phyloP scores from a whole-genome alignment of 306 rosid species.

The Myrica gale region DNA sequence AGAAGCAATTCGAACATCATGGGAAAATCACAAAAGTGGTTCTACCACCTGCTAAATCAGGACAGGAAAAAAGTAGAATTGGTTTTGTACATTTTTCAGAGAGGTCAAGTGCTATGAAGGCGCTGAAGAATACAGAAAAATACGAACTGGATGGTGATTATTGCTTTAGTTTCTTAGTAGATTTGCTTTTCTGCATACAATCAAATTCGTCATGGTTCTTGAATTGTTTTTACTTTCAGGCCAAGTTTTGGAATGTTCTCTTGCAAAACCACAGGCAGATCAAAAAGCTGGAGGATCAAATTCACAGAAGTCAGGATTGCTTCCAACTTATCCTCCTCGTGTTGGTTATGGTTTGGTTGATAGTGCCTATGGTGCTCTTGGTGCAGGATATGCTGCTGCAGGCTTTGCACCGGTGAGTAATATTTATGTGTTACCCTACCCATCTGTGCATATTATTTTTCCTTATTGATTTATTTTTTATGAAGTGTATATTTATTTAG shows the following conservation, averaged over 20 bases:
- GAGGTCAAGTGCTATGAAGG: slow-evolving; percentile 92
- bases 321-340: slow-evolving; percentile 79
- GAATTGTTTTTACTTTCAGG: slow-evolving; percentile 44
- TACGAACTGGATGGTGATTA: slow-evolving; percentile 77
- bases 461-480: background rate
- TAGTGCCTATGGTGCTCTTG: slow-evolving; percentile 73
- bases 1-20: slow-evolving; percentile 85
- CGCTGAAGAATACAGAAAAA: slow-evolving; percentile 82
- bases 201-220: slow-evolving; percentile 22
- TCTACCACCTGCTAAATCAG: slow-evolving; percentile 85
- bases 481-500: background rate
- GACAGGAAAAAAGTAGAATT: slow-evolving; percentile 85
- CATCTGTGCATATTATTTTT: background rate
- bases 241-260: slow-evolving; percentile 84
- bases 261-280: slow-evolving; percentile 95
- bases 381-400: slow-evolving; percentile 66
- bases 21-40: slow-evolving; percentile 96
- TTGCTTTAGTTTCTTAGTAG: background rate
- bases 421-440: background rate
- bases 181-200: background rate
- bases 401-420: slow-evolving; percentile 71
- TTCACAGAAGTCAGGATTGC: slow-evolving; percentile 65
- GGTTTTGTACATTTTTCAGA: slow-evolving; percentile 96
- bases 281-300: slow-evolving; percentile 71
- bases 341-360: slow-evolving; percentile 73